Percentiles rank a stretch among this genome's conserved stretches.
Evolutionary conservation across 768 basidiomycete species (phyloP).

Genomic region (Tephrocybe rancida): DNA sequence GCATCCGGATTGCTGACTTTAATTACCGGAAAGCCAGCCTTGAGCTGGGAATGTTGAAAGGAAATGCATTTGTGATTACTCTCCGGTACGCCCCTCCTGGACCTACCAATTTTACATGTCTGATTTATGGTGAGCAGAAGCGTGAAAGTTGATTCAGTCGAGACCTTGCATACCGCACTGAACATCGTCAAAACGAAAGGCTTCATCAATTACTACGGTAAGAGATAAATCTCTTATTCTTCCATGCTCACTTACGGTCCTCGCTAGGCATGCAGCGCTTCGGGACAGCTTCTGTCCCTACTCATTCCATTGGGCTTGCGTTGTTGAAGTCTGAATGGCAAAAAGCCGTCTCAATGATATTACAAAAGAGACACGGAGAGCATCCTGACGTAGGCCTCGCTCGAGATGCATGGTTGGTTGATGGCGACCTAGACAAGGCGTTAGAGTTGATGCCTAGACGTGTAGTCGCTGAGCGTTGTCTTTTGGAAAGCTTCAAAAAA

Average conservation of each 20-base stretch:
- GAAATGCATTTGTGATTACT: constrained; percentile 94
- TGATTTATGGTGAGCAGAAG: constrained; percentile 56
- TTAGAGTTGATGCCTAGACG: constrained; percentile 86
- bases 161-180: constrained; percentile 76
- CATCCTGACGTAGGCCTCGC: constrained; percentile 88
- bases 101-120: neutral
- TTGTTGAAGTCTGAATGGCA: constrained; percentile 91
- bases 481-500: constrained; percentile 88
- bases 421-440: constrained; percentile 79
- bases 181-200: constrained; percentile 78
- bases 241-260: constrained; percentile 7
- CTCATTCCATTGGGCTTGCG: constrained; percentile 91
- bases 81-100: constrained; percentile 59
- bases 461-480: constrained; percentile 90
- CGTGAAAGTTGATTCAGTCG: constrained; percentile 75
- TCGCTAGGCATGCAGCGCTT: constrained; percentile 94
- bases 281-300: constrained; percentile 94
- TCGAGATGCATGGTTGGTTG: constrained; percentile 86
- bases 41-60: constrained; percentile 95
- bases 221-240: neutral
- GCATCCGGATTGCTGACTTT: constrained; percentile 86
- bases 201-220: constrained; percentile 98
- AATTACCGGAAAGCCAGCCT: constrained; percentile 81
- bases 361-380: constrained; percentile 85
- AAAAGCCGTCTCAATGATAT: constrained; percentile 78